Percentiles rank a stretch among this genome's conserved stretches.
Conservation (phyloP, 228 moss, liverwort and hornwort genomes). For the Sphagnum magellanicum region DNA sequence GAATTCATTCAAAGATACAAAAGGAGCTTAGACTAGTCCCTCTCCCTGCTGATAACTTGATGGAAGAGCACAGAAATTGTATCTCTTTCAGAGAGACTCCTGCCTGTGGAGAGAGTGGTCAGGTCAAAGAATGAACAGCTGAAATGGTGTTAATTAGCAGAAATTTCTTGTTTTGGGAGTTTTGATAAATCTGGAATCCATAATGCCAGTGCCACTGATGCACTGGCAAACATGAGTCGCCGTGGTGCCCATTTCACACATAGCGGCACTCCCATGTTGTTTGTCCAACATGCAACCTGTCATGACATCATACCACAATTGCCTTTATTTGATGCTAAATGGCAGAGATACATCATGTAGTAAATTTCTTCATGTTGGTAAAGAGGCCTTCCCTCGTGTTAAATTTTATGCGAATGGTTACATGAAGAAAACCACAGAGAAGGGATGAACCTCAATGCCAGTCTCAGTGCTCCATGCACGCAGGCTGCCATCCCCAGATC, state of each 20-base stretch:
- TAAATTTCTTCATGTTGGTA: neutral
- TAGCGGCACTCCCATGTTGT: conserved; percentile 73
- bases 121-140: too few relatives aligned
- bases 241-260: conserved; percentile 99
- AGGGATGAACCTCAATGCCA: conserved; percentile 61
- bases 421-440: neutral
- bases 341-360: neutral
- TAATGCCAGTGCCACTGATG: conserved; percentile 69
- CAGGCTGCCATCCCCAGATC: conserved; percentile 90
- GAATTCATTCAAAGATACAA: too few relatives aligned
- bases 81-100: too few relatives aligned
- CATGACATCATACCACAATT: neutral
- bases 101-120: too few relatives aligned
- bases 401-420: neutral
- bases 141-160: conserved; percentile 3
- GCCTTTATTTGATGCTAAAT: neutral
- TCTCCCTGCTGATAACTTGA: too few relatives aligned
- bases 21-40: too few relatives aligned
- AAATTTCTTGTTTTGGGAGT: conserved; percentile 31
- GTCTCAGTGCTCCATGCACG: conserved; percentile 73
- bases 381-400: neutral
- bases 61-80: too few relatives aligned
- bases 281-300: conserved; percentile 82
- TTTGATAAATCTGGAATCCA: conserved; percentile 95
- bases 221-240: conserved; percentile 92